Conservation (phyloP, 441 rosid genomes). For the Pelargonium myrrhifolium region DNA sequence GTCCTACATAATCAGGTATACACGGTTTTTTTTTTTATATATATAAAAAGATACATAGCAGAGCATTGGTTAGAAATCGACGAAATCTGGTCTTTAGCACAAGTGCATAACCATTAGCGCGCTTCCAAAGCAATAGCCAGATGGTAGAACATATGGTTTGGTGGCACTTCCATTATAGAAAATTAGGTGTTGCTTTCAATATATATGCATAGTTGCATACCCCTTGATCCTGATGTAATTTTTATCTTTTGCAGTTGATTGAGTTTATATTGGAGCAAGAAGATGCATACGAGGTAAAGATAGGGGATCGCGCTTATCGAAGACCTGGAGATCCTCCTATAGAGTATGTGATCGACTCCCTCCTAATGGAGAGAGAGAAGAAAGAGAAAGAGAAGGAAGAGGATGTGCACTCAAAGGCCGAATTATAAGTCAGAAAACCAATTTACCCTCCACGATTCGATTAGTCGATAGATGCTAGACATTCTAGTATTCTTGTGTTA, state of each 20-base stretch:
- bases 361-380: constrained; percentile 26
- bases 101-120: background rate
- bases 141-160: background rate
- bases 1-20: background rate
- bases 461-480: no score
- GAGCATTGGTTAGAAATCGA: background rate
- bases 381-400: constrained; percentile 11
- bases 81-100: background rate
- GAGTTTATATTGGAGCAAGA: constrained; percentile 62
- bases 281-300: constrained; percentile 84
- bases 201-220: background rate
- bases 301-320: constrained; percentile 60
- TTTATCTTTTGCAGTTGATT: constrained; percentile 41
- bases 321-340: constrained; percentile 79
- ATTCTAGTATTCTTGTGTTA: no score
- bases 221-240: background rate
- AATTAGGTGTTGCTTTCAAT: background rate
- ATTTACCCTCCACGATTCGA: no score
- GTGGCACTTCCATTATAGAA: background rate
- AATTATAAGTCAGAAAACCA: constrained; percentile 33
- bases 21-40: background rate
- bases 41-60: background rate
- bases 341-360: constrained; percentile 48
- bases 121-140: background rate
- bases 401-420: constrained; percentile 36